Evolutionary conservation across 192 early-diverging fungal species (phyloP), one percentile per base, ranked within the genome.

Genomic region (Gryganskiella cystojenkinii): DNA sequence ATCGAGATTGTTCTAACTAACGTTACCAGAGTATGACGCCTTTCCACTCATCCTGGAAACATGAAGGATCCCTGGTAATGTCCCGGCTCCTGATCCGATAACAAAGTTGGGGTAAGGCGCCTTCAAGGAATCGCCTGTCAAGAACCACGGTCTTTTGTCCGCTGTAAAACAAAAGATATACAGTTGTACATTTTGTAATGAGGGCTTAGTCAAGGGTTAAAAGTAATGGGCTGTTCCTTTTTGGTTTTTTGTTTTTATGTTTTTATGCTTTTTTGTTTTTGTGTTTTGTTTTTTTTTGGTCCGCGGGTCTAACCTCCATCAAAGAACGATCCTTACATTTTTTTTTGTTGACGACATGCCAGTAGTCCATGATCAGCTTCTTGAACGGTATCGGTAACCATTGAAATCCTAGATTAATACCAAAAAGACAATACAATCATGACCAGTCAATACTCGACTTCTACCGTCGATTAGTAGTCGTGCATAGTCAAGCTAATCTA

Each of bases 321-420:
- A n/a, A 19, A n/a, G 33, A 33, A 19, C 28, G 14, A 50, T 50
- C 4, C 51, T 13, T 78, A 69, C 66, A 53, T 25, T 68, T 61
- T 11, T 64, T 78, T 28, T 66, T 54, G 55, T 69, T 56, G 40
- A 63, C 50, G 19, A 78, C 74, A 35, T 78, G 74, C 17, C 68
- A 61, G 50, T 78, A 78, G 31, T 78, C 74, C 74, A 78, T 78
- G 52, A 78, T 58, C 20, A 78, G 31, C 27, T 78, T 78, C 33
- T 78, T 78, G 50, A 78, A 78, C 14, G 74, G 74, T 2, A 64
- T 69, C 15, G 74, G 74, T 6, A 78, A 54, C 74, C 74, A 78
- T 58, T 76, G 64, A n/a, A 76, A 45, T 33, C 65, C 72, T 76
- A 43, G 14, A 19, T 25, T 22, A 11, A 17, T 28, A 19, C 1